Conservation (phyloP, 208 protist genomes). For the Borovskyia barvae region DNA sequence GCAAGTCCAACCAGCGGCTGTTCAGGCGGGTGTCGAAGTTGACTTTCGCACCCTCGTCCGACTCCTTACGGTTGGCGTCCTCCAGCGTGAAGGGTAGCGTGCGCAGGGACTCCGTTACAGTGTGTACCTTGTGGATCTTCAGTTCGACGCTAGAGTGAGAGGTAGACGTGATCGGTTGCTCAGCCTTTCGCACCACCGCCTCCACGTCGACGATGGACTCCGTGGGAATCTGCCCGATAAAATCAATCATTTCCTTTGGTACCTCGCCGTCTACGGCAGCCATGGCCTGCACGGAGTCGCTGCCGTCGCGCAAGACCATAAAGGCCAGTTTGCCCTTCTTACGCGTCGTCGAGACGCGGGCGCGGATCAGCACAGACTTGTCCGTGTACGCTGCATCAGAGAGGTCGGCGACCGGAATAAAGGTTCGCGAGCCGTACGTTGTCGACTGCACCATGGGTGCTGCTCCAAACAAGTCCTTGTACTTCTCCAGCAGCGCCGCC, state of each 20-base stretch:
- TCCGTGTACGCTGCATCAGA: slow-evolving; percentile 30
- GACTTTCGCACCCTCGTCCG: slow-evolving; percentile 76
- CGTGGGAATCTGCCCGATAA: slow-evolving; percentile 82
- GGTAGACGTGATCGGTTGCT: slow-evolving; percentile 77
- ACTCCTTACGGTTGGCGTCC: slow-evolving; percentile 81
- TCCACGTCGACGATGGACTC: slow-evolving; percentile 91
- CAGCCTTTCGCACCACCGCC: slow-evolving; percentile 54
- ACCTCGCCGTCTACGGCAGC: slow-evolving; percentile 62
- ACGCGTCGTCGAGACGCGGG: slow-evolving; percentile 84
- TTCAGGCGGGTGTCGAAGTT: slow-evolving; percentile 95
- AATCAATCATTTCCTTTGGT: slow-evolving; percentile 91
- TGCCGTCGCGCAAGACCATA: slow-evolving; percentile 84
- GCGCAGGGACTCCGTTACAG: slow-evolving; percentile 80
- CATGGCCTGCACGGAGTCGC: slow-evolving; percentile 84
- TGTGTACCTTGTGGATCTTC: slow-evolving; percentile 74
- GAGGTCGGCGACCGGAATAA: slow-evolving; percentile 52
- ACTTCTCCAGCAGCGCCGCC: slow-evolving; percentile 73
- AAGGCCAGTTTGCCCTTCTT: slow-evolving; percentile 93
- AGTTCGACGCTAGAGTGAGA: slow-evolving; percentile 83
- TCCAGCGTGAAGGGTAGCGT: slow-evolving; percentile 92
- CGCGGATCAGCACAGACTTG: slow-evolving; percentile 69
- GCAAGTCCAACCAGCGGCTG: slow-evolving; percentile 97
- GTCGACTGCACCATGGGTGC: slow-evolving; percentile 76
- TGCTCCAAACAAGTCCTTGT: slow-evolving; percentile 75
- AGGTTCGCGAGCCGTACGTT: slow-evolving; percentile 52